A percentile compares a stretch with the other conserved stretches of the same genome.
phyloP scores from a whole-genome alignment of 805 yeast genomes.

The Gaillardinia entomophila region DNA sequence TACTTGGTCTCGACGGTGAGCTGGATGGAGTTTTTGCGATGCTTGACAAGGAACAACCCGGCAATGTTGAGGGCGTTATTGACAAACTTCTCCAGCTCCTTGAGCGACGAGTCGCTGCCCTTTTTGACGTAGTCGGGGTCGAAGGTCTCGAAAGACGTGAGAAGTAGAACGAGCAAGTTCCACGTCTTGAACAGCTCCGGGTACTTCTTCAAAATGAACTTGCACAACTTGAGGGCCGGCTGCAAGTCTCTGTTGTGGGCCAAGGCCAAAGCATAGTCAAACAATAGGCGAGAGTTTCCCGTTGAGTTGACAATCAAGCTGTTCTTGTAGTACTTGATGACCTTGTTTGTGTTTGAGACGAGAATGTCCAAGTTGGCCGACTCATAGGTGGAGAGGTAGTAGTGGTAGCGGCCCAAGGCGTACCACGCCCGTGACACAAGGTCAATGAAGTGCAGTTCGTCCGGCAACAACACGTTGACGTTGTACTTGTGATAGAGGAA shows the following conservation, averaged over 20 bases:
- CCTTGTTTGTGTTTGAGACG: constrained; percentile 8
- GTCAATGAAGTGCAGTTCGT: constrained; percentile 19
- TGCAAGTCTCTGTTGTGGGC: constrained; percentile 39
- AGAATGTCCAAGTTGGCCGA: constrained; percentile 16
- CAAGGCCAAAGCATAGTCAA: constrained; percentile 44
- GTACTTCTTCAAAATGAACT: constrained; percentile 41
- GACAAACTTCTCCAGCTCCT: constrained; percentile 51
- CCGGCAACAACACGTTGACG: constrained; percentile 21
- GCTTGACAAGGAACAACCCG: constrained; percentile 21
- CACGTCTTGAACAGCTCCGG: constrained; percentile 59
- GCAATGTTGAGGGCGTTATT: constrained; percentile 46
- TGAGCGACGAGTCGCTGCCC: constrained; percentile 6
- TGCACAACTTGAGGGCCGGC: constrained; percentile 42
- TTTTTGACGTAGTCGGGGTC: constrained; percentile 8
- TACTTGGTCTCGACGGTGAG: constrained; percentile 30
- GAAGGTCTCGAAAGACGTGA: constrained; percentile 55
- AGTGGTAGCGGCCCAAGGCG: constrained; percentile 26
- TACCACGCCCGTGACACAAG: constrained; percentile 33
- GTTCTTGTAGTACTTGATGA: constrained; percentile 25
- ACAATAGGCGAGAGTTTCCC: constrained; percentile 25
- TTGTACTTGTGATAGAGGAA: constrained; percentile 33
- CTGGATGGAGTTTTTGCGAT: constrained; percentile 17
- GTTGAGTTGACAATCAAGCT: constrained; percentile 32
- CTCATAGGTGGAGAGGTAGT: constrained; percentile 20
- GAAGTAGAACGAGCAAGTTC: constrained; percentile 61